phyloP scores from a whole-genome alignment of 164 flowering plant genomes.

The Piper longum region DNA sequence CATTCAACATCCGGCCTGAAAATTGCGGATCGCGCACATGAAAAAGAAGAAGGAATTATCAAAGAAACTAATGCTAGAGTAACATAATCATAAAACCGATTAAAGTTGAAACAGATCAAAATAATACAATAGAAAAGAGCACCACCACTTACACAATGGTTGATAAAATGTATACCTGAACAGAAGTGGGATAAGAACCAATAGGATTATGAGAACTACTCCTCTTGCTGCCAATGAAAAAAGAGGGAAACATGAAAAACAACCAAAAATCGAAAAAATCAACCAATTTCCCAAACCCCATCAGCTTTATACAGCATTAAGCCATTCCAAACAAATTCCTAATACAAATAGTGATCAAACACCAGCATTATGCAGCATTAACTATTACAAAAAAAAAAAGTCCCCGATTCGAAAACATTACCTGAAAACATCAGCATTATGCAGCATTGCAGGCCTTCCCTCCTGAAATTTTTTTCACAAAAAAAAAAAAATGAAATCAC shows the following conservation, averaged over 20 bases:
- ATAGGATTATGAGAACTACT: conserved; percentile 48
- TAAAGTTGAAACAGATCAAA: background rate
- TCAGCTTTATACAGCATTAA: too few species aligned
- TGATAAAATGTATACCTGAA: conserved; percentile 32
- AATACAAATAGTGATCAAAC: background rate
- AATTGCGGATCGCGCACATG: too few species aligned
- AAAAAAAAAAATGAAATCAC: background rate
- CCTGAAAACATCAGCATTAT: conserved; percentile 38
- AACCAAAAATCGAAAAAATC: background rate
- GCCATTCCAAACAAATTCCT: background rate
- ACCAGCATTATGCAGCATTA: background rate
- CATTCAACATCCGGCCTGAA: too few species aligned
- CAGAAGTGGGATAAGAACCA: conserved; percentile 52
- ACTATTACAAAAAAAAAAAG: background rate
- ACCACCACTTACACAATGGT: background rate
- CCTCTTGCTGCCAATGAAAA: conserved; percentile 18
- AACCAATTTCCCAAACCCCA: too few species aligned
- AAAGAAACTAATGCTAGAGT: too few species aligned
- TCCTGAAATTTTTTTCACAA: conserved; percentile 23
- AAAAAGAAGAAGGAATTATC: too few species aligned
- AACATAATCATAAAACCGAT: too few species aligned
- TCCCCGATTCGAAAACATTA: conserved; percentile 4
- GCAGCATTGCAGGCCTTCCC: conserved; percentile 23
- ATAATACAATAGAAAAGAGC: background rate
- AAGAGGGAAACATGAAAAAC: background rate